Evolutionary conservation across 305 asterid species (phyloP).

Genomic region (Rubia occidens): DNA sequence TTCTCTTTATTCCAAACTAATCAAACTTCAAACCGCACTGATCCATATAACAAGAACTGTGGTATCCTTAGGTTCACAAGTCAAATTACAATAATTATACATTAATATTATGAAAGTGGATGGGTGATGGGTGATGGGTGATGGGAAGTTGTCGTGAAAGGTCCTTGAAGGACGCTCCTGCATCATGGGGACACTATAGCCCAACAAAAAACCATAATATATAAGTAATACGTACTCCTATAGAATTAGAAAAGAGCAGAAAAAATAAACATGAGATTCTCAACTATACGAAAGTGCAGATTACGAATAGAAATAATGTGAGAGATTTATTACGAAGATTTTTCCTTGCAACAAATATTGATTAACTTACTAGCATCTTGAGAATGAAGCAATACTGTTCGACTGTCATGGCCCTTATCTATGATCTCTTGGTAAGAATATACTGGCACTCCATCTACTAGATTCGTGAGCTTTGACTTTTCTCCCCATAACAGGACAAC

Average conservation of each 20-base stretch:
- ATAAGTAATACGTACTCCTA: too few species aligned
- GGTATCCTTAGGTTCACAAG: not conserved
- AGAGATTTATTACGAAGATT: not conserved
- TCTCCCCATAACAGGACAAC: conserved; percentile 82
- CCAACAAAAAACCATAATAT: not conserved
- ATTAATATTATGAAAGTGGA: not conserved
- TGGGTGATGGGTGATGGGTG: too few species aligned
- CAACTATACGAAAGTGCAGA: not conserved
- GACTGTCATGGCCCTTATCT: conserved; percentile 60
- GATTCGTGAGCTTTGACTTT: conserved; percentile 47
- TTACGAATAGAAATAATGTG: not conserved
- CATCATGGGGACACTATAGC: not conserved
- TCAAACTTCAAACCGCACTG: not conserved
- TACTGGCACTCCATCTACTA: conserved; percentile 39
- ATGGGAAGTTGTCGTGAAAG: not conserved
- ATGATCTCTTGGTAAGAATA: conserved; percentile 65
- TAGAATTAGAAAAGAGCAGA: too few species aligned
- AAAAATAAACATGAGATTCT: not conserved
- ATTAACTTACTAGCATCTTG: conserved; percentile 65
- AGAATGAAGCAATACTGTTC: conserved; percentile 41
- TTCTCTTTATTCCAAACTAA: not conserved
- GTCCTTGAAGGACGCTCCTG: not conserved
- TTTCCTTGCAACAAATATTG: not conserved
- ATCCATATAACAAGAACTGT: not conserved
- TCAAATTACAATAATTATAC: too few species aligned